These are phyloP conservation scores for Aureobasidium sp. DNA, from an alignment of 2,329 filamentous ascomycete genomes.

Conservation along the genomic window DNA sequence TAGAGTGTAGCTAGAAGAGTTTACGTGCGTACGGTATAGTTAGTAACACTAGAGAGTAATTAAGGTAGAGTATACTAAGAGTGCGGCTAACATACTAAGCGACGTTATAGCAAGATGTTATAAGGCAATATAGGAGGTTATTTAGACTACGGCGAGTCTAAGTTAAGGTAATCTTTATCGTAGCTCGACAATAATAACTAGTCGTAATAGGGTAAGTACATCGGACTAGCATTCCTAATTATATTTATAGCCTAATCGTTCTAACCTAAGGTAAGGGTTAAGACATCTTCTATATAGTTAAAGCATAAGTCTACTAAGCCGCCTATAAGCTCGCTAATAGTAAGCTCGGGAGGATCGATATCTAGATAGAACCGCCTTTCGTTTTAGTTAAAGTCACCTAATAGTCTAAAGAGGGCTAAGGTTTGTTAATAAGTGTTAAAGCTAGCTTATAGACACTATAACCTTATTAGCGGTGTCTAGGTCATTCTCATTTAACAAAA, in stretches of 20 bases:
- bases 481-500: background rate
- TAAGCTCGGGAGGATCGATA: background rate
- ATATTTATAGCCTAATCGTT: background rate
- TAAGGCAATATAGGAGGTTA: background rate
- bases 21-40: background rate
- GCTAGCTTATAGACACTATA: background rate
- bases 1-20: background rate
- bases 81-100: background rate
- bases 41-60: background rate
- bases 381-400: background rate
- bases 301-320: background rate
- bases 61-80: background rate
- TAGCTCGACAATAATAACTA: background rate
- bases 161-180: background rate
- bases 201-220: background rate
- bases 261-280: background rate
- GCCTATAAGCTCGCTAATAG: background rate
- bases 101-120: background rate
- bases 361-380: background rate
- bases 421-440: background rate
- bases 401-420: background rate
- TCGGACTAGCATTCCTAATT: background rate
- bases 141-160: background rate
- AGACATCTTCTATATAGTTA: background rate
- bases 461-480: background rate